Conservation (phyloP, 306 rosid genomes). For the Fagus crenata region DNA sequence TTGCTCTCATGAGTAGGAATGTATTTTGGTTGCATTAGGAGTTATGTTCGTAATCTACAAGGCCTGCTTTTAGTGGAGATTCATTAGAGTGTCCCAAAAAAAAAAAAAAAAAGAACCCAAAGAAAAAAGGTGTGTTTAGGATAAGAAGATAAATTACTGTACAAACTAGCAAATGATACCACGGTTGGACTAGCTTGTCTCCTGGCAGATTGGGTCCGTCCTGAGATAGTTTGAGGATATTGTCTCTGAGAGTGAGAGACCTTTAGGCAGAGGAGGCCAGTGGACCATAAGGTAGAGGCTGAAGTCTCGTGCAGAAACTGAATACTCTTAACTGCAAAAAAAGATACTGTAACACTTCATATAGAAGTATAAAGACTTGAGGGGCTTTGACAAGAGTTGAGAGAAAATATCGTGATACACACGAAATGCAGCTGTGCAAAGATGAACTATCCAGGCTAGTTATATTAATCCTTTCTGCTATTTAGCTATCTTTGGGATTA, state of each 20-base stretch:
- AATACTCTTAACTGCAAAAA: background rate
- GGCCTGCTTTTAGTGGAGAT: no score
- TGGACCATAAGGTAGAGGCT: background rate
- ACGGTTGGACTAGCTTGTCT: conserved; percentile 15
- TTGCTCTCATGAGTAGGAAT: background rate
- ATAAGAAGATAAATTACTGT: conserved; percentile 8
- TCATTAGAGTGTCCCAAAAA: no score
- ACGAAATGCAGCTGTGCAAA: background rate
- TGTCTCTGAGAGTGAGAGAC: background rate
- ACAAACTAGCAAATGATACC: conserved; percentile 20
- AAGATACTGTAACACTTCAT: background rate
- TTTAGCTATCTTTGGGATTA: background rate
- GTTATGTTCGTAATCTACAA: no score
- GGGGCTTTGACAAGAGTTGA: background rate
- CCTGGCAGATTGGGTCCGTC: background rate
- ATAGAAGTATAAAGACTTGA: background rate
- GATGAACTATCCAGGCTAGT: background rate
- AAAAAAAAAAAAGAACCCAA: background rate
- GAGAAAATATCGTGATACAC: background rate
- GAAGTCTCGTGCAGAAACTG: background rate
- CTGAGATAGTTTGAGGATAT: background rate
- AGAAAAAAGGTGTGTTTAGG: background rate
- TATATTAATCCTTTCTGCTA: background rate
- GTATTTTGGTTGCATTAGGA: background rate
- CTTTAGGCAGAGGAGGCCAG: background rate